A percentile compares a stretch with the other conserved stretches of the same genome.
Evolutionary conservation across 2,329 filamentous ascomycete species (phyloP).

Genomic region (Aspergillus puulaauensis): DNA sequence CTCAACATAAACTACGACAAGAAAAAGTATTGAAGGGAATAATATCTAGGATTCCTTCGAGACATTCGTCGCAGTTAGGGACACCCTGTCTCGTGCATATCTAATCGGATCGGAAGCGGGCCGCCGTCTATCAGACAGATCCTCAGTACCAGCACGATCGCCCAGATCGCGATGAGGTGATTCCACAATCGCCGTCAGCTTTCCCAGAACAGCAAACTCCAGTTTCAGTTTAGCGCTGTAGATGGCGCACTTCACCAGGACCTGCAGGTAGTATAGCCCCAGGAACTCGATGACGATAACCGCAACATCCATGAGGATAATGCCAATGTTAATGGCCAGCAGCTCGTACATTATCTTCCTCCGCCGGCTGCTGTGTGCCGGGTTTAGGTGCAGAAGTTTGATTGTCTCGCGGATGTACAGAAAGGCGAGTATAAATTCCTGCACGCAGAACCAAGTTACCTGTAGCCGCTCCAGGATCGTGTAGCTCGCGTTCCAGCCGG

Average conservation of each 20-base stretch:
- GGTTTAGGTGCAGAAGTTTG: not conserved
- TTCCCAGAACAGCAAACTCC: not conserved
- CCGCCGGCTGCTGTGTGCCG: not conserved
- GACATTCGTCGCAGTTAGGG: no score
- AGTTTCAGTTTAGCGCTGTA: not conserved
- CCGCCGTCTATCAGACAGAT: no score
- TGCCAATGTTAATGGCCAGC: not conserved
- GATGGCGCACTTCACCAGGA: not conserved
- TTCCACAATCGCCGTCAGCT: not conserved
- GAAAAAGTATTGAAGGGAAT: no score
- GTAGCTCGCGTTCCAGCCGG: no score
- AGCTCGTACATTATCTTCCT: not conserved
- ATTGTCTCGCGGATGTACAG: not conserved
- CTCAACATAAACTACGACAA: no score
- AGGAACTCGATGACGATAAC: not conserved
- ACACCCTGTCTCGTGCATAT: no score
- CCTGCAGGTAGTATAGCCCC: not conserved
- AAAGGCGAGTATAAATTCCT: not conserved
- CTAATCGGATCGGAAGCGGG: no score
- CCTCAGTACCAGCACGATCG: no score
- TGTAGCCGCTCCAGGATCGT: conserved; percentile 15
- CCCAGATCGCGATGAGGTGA: no score
- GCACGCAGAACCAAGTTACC: conserved; percentile 28
- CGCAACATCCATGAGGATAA: not conserved
- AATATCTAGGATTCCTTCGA: no score